Evolutionary conservation across 768 basidiomycete genomes (phyloP), one percentile per base, ranked within the genome.

Genomic region (Melanogaster broomeanus): DNA sequence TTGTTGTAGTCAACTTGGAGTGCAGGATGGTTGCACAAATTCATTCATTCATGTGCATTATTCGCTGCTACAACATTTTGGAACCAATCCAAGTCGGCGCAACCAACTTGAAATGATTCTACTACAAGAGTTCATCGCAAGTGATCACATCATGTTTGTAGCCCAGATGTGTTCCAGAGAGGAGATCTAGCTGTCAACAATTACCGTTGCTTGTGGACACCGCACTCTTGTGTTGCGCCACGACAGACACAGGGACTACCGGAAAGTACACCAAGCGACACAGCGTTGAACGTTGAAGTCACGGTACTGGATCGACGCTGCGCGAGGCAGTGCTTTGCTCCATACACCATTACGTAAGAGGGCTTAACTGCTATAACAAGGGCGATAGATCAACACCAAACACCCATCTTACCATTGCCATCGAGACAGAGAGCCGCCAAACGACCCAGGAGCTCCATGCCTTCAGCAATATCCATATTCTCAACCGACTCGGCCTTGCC

Each of bases 381-480:
- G 30, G 10, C 19, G 13, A 51, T 60, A 60, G 48, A 38, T 38
- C 18, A 22, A n/a, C 27, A 34, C 42, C 39, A 48, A 60, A 45
- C 52, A 30, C 30, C 25, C 24, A 51, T 24, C 41, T 6, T 19
- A 42, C n/a, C 30, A 49, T 37, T 34, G 40, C 49, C 49, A 59
- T 43, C 25, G 27, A 47, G 25, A 33, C 33, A 31, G 19, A 16
- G 33, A 50, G 31, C 37, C 18, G 15, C 42, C n/a, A 43, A 21
- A 33, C 43, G 37, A 28, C 31, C 24, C 25, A 41, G 45, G 13
- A 55, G 19, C 44, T 42, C 16, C 42, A 63, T 62, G 59, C 60
- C 67, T 18, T 69, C 67, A 15, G 49, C 22, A 21, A 58, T 71
- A 55, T 65, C 65, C 25, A 62, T 69, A 51, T 52, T 63, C 37